Percentiles rank a stretch among this genome's conserved stretches.
These are phyloP conservation scores for Schoenoplectus triqueter DNA, from an alignment of 202 grass and related monocot species.

Conservation along the genomic window DNA sequence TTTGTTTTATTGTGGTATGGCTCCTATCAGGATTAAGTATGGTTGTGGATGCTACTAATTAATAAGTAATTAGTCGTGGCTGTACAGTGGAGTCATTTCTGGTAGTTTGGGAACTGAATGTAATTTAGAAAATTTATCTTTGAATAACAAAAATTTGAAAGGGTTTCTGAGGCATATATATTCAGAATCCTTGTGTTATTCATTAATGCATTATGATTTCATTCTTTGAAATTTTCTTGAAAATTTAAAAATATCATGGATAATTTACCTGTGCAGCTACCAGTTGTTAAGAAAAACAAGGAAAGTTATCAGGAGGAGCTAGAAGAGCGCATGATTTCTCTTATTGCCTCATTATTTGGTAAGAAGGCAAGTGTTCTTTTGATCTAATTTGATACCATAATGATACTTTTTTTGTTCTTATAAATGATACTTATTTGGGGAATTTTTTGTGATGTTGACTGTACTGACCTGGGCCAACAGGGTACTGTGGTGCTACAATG, in stretches of 20 bases:
- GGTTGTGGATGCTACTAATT: neutral
- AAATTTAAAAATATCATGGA: neutral
- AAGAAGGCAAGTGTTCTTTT: slow-evolving; percentile 61
- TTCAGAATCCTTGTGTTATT: neutral
- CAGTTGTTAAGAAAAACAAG: slow-evolving; percentile 82
- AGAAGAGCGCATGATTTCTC: slow-evolving; percentile 84
- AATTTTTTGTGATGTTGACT: neutral
- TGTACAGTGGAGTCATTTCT: neutral
- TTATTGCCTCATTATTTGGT: slow-evolving; percentile 98
- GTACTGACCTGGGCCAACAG: neutral
- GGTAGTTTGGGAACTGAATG: neutral
- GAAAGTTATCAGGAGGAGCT: slow-evolving; percentile 87
- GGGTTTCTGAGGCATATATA: slow-evolving; percentile 10
- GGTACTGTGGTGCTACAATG: neutral
- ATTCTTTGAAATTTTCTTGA: neutral
- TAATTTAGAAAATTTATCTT: neutral
- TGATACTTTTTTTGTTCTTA: neutral
- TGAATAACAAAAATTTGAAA: neutral
- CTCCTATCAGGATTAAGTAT: neutral
- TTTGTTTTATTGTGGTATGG: neutral
- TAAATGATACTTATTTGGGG: neutral
- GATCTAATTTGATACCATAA: neutral
- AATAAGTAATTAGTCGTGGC: neutral
- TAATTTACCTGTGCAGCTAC: slow-evolving; percentile 56
- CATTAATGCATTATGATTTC: neutral